Conservation (phyloP, 1,284 basidiomycete species). For the Ustilago shanxiensis region DNA sequence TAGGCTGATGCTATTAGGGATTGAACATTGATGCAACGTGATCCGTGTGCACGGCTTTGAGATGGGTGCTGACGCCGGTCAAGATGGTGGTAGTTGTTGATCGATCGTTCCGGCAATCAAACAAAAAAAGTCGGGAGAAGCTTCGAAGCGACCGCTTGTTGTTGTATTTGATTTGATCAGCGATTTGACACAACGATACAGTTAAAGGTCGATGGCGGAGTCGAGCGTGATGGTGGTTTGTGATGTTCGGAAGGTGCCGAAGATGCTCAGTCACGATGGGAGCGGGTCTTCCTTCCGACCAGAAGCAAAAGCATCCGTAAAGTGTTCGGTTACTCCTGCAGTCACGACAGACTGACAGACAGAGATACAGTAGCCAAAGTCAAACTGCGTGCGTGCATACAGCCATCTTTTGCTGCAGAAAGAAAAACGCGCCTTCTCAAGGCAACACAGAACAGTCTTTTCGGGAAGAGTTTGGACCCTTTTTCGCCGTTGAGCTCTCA, state of each 20-base stretch:
- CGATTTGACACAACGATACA: background rate
- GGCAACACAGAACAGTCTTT: background rate
- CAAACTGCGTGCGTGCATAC: constrained; percentile 4
- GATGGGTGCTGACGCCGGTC: background rate
- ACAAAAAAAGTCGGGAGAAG: background rate
- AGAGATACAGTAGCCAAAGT: no score
- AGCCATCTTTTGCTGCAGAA: background rate
- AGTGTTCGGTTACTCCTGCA: background rate
- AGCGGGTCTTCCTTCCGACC: constrained; percentile 7
- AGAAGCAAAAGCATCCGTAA: background rate
- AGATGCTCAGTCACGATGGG: background rate
- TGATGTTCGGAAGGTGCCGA: background rate
- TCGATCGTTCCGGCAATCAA: background rate
- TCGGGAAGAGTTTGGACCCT: constrained; percentile 1
- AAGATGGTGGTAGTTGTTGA: background rate
- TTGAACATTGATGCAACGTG: constrained; percentile 9
- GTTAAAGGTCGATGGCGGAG: background rate
- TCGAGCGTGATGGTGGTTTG: background rate
- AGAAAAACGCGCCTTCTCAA: background rate
- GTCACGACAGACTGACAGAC: background rate
- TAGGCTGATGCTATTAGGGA: background rate
- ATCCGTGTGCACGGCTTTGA: background rate
- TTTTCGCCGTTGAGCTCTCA: background rate
- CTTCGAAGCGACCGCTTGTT: background rate
- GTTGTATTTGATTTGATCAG: background rate